These are phyloP conservation scores for Mucor irregularis DNA, from an alignment of 371 early-diverging fungal species.

Conservation along the genomic window DNA sequence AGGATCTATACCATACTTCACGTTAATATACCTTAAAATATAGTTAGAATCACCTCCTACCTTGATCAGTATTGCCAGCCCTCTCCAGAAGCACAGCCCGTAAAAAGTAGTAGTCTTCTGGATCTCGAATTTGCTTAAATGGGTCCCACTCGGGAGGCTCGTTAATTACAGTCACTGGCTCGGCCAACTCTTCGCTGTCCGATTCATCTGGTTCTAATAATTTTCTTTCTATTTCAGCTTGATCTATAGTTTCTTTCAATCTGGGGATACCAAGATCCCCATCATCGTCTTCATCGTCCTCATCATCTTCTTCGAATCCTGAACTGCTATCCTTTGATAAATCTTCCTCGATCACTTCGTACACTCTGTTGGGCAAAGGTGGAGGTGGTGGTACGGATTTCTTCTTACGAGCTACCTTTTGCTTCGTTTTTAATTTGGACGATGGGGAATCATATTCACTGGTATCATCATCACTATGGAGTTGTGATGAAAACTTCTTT, in stretches of 20 bases:
- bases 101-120: conserved; percentile 57
- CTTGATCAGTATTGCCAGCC: not conserved
- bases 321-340: conserved; percentile 2
- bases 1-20: conserved; percentile 11
- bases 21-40: conserved; percentile 27
- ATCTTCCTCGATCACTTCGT: conserved; percentile 19
- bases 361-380: conserved; percentile 9
- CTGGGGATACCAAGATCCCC: conserved; percentile 26
- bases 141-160: conserved; percentile 31
- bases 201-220: conserved; percentile 17
- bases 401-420: conserved; percentile 9
- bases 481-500: conserved; percentile 1
- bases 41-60: not conserved
- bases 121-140: conserved; percentile 49
- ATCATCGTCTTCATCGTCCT: conserved; percentile 31
- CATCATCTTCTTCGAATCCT: conserved; percentile 35
- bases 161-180: not conserved
- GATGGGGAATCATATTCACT: conserved; percentile 8
- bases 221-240: conserved; percentile 20
- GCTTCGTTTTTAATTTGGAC: not conserved
- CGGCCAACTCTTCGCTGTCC: conserved; percentile 15
- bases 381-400: not conserved
- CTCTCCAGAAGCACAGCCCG: conserved; percentile 49
- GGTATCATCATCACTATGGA: conserved; percentile 9
- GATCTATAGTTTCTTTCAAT: conserved; percentile 11